Conservation (phyloP, 192 early-diverging fungal genomes). For the Backusella tarrabulga region DNA sequence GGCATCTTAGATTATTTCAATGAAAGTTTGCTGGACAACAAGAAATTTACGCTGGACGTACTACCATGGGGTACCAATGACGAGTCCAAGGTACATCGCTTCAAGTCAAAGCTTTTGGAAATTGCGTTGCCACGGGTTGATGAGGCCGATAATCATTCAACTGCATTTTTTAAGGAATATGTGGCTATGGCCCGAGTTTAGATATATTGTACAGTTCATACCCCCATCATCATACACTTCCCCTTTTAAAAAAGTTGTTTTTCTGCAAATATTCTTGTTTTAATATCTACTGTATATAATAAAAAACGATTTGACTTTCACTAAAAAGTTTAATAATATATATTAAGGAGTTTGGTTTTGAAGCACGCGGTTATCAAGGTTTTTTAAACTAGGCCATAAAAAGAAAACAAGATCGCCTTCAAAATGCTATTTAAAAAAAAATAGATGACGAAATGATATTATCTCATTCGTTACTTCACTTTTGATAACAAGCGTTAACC, state of each 20-base stretch:
- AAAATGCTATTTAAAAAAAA: neutral
- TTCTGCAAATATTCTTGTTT: neutral
- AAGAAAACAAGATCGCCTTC: neutral
- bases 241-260: neutral
- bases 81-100: neutral
- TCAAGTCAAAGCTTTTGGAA: neutral
- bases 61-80: conserved; percentile 14
- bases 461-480: neutral
- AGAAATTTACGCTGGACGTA: conserved; percentile 14
- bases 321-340: neutral
- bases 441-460: neutral
- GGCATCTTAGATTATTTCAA: conserved; percentile 26
- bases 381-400: neutral
- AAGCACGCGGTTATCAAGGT: neutral
- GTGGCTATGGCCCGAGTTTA: conserved; percentile 18
- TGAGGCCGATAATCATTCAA: conserved; percentile 7
- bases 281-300: neutral
- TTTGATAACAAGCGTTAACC: no score
- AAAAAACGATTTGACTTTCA: neutral
- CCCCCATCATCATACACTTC: neutral
- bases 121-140: neutral
- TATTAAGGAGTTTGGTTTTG: neutral
- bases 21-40: conserved; percentile 12
- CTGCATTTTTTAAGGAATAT: conserved; percentile 19
- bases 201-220: neutral